Conservation (phyloP, 768 basidiomycete genomes). For the Pulveroboletus sp. region DNA sequence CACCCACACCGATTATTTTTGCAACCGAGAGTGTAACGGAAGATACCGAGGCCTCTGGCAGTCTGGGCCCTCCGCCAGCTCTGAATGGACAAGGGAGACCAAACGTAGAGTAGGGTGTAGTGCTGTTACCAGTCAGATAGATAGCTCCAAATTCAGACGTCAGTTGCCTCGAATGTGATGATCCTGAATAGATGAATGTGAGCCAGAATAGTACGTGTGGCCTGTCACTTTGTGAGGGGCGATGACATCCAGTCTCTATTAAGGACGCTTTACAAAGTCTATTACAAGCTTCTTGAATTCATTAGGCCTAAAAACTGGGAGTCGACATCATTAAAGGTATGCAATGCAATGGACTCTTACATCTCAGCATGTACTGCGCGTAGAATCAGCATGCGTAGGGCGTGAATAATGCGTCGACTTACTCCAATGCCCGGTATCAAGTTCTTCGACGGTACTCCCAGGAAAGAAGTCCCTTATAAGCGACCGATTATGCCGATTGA, state of each 20-base stretch:
- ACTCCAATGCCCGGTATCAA: slow-evolving; percentile 91
- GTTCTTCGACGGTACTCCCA: slow-evolving; percentile 48
- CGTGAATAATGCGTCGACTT: slow-evolving; percentile 19
- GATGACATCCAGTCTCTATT: slow-evolving; percentile 6
- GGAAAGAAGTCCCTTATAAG: slow-evolving; percentile 71
- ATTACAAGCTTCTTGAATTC: slow-evolving; percentile 46
- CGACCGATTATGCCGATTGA: slow-evolving; percentile 67
- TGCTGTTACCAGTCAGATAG: background rate
- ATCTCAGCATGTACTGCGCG: slow-evolving; percentile 74
- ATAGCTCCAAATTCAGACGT: background rate
- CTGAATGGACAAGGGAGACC: background rate
- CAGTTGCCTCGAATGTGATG: too few species aligned
- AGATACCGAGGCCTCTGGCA: slow-evolving; percentile 5
- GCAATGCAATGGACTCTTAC: slow-evolving; percentile 27
- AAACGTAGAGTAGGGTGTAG: background rate
- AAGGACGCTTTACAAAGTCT: slow-evolving; percentile 21
- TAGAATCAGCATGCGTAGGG: slow-evolving; percentile 4
- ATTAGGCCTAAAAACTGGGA: slow-evolving; percentile 37
- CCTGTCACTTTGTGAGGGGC: background rate
- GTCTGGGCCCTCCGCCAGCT: background rate
- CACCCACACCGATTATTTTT: slow-evolving; percentile 14
- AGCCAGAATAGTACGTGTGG: background rate
- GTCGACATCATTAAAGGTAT: background rate
- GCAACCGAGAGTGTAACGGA: background rate
- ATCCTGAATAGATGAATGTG: background rate